These are phyloP conservation scores for Melanogaster broomeanus DNA, from an alignment of 768 basidiomycete species.

Conservation along the genomic window DNA sequence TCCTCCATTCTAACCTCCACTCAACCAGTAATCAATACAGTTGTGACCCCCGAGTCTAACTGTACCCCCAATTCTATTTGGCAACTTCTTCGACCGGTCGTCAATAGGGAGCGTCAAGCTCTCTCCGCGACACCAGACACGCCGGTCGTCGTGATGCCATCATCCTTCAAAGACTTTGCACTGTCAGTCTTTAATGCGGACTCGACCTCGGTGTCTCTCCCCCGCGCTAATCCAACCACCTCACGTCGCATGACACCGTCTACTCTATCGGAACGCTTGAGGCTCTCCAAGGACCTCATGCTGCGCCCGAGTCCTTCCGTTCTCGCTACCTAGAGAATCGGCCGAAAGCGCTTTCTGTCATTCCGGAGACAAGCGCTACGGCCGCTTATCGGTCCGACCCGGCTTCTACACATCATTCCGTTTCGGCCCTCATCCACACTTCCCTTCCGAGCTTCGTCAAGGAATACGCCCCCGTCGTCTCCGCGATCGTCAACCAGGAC, in stretches of 20 bases:
- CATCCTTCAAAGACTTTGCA: conserved; percentile 50
- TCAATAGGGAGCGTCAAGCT: conserved; percentile 40
- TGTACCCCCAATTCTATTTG: conserved; percentile 37
- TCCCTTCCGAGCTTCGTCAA: conserved; percentile 53
- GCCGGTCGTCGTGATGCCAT: conserved; percentile 33
- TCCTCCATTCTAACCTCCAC: conserved; percentile 22
- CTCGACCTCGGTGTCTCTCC: conserved; percentile 34
- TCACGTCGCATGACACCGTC: conserved; percentile 19
- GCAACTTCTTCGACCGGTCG: conserved; percentile 42
- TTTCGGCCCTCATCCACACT: conserved; percentile 35
- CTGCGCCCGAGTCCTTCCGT: conserved; percentile 34
- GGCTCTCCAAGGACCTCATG: conserved; percentile 37
- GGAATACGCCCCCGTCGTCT: conserved; percentile 44
- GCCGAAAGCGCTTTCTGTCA: conserved; percentile 32
- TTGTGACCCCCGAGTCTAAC: conserved; percentile 19
- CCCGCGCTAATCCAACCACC: conserved; percentile 26
- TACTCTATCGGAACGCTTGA: conserved; percentile 28
- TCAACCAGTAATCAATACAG: conserved; percentile 20
- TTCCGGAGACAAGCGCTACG: conserved; percentile 18
- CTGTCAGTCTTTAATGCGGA: conserved; percentile 53
- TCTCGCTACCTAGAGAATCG: conserved; percentile 16
- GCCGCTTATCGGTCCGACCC: conserved; percentile 9
- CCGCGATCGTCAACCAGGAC: conserved; percentile 50
- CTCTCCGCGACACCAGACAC: conserved; percentile 29
- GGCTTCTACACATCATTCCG: conserved; percentile 11